Conservation (phyloP, 2,329 filamentous ascomycete species). For the Nemania abortiva region DNA sequence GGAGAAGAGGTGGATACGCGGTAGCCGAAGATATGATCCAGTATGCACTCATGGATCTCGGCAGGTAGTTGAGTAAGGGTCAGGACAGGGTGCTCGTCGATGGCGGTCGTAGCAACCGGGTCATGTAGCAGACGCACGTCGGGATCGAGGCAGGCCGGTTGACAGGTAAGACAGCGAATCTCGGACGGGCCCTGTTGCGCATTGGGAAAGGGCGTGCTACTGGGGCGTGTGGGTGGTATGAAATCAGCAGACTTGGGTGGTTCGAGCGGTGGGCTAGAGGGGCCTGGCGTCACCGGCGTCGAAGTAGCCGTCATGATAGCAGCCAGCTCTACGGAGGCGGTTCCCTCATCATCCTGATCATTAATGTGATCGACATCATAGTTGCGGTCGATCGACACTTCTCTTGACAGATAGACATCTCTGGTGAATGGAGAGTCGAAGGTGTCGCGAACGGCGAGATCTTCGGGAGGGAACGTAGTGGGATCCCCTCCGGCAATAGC, state of each 20-base stretch:
- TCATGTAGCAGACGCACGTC: slow-evolving; percentile 47
- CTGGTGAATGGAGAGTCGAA: slow-evolving; percentile 48
- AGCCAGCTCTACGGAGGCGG: slow-evolving; percentile 58
- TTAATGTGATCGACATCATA: slow-evolving; percentile 40
- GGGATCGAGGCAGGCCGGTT: slow-evolving; percentile 50
- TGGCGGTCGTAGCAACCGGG: slow-evolving; percentile 43
- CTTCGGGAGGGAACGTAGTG: slow-evolving; percentile 44
- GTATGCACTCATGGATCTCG: slow-evolving; percentile 78
- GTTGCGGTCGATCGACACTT: slow-evolving; percentile 44
- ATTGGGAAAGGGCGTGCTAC: slow-evolving; percentile 71
- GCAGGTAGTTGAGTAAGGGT: slow-evolving; percentile 69
- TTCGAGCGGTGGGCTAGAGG: slow-evolving; percentile 64
- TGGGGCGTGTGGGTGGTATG: slow-evolving; percentile 65
- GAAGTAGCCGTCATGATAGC: slow-evolving; percentile 62
- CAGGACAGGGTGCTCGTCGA: slow-evolving; percentile 49
- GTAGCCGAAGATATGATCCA: slow-evolving; percentile 78
- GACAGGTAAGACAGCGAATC: slow-evolving; percentile 57
- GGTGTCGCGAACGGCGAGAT: slow-evolving; percentile 39
- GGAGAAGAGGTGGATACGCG: slow-evolving; percentile 71
- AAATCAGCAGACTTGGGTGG: slow-evolving; percentile 62
- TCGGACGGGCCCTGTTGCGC: slow-evolving; percentile 62
- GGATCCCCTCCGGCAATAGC: slow-evolving; percentile 45
- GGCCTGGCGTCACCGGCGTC: slow-evolving; percentile 67
- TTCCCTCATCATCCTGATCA: slow-evolving; percentile 54
- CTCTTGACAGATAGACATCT: slow-evolving; percentile 47